Conservation (phyloP, 108 stramenopile species). For the Pseudonitzschia delicatissima region DNA sequence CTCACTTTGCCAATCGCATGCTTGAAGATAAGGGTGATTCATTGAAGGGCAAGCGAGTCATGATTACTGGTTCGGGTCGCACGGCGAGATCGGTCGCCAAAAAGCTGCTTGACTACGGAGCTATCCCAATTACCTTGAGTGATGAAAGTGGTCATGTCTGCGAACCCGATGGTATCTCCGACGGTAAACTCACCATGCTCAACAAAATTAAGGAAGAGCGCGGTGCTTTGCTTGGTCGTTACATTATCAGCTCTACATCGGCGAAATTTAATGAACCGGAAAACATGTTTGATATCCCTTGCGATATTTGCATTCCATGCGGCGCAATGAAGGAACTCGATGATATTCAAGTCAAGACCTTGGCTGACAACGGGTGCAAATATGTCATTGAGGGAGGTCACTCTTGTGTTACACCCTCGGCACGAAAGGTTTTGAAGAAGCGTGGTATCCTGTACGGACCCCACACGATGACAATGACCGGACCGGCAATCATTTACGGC, state of each 20-base stretch:
- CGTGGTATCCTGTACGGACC: constrained; percentile 90
- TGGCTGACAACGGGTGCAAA: constrained; percentile 91
- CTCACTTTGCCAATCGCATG: constrained; percentile 89
- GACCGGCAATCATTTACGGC: constrained; percentile 75
- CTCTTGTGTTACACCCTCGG: constrained; percentile 68
- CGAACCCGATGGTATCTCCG: constrained; percentile 93
- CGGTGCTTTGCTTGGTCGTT: constrained; percentile 88
- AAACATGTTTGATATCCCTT: constrained; percentile 78
- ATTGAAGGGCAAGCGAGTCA: constrained; percentile 91
- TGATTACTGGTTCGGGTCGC: constrained; percentile 93
- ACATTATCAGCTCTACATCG: constrained; percentile 84
- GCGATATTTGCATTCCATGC: constrained; percentile 94
- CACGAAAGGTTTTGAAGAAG: constrained; percentile 75
- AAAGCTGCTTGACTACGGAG: constrained; percentile 92
- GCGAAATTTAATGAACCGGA: constrained; percentile 87
- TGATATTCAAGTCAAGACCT: constrained; percentile 54
- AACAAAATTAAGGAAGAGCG: constrained; percentile 93
- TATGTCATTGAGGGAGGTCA: constrained; percentile 92
- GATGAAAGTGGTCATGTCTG: constrained; percentile 94
- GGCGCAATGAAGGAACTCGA: constrained; percentile 79
- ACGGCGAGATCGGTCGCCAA: constrained; percentile 89
- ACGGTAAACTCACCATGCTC: constrained; percentile 84
- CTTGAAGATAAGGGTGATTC: constrained; percentile 83
- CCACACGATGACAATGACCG: constrained; percentile 85
- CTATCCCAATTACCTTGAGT: constrained; percentile 91